Conservation (phyloP, 1,139 yeast species). For the Yamadazyma oceani region DNA sequence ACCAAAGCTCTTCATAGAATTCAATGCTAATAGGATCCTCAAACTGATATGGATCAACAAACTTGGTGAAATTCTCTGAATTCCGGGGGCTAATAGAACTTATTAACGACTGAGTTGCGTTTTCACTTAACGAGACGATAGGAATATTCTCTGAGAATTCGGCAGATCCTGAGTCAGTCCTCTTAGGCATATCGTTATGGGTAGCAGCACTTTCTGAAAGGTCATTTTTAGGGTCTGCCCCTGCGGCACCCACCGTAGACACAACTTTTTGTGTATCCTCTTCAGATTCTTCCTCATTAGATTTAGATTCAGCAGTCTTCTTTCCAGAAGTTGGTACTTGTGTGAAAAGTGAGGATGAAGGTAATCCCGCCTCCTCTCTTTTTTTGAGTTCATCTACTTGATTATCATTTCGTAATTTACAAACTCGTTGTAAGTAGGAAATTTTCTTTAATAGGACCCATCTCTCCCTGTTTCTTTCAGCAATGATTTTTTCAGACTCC, state of each 20-base stretch:
- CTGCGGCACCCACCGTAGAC: conserved; percentile 9
- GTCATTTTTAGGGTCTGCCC: background rate
- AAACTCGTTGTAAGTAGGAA: conserved; percentile 65
- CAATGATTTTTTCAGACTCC: conserved; percentile 39
- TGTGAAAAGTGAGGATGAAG: conserved; percentile 12
- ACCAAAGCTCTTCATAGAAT: conserved; percentile 89
- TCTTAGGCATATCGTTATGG: background rate
- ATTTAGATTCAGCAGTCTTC: conserved; percentile 3
- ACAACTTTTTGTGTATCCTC: conserved; percentile 7
- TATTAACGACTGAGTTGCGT: conserved; percentile 45
- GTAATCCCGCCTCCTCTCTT: conserved; percentile 36
- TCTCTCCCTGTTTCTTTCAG: conserved; percentile 54
- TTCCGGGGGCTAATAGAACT: conserved; percentile 34
- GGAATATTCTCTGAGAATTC: conserved; percentile 38
- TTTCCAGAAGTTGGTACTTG: conserved; percentile 4
- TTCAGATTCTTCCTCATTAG: conserved; percentile 2
- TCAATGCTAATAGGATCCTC: conserved; percentile 79
- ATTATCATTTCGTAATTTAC: conserved; percentile 40
- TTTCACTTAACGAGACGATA: conserved; percentile 47
- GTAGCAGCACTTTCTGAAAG: background rate
- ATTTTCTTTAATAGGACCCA: conserved; percentile 71
- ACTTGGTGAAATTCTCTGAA: conserved; percentile 37
- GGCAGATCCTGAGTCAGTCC: conserved; percentile 8
- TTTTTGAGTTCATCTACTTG: conserved; percentile 34
- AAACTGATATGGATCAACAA: conserved; percentile 84